These are phyloP conservation scores for Rhizopus delemar DNA, from an alignment of 371 early-diverging fungal species.

Conservation along the genomic window DNA sequence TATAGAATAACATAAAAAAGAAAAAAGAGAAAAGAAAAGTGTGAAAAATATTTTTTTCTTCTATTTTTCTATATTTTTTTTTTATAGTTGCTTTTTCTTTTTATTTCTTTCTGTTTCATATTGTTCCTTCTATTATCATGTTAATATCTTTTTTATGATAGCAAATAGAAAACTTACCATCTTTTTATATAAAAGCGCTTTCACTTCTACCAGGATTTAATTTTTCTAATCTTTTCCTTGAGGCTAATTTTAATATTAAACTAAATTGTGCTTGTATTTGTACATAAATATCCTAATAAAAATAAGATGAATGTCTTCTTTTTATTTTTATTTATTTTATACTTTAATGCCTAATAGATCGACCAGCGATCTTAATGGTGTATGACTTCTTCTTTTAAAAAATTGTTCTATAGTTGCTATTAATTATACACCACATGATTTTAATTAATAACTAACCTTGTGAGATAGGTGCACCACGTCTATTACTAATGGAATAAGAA, in stretches of 20 bases:
- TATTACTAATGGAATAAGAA: constrained; percentile 41
- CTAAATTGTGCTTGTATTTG: constrained; percentile 59
- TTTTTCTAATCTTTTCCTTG: constrained; percentile 49
- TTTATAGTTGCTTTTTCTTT: background rate
- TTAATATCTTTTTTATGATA: background rate
- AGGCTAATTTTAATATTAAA: constrained; percentile 53
- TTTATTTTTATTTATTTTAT: constrained; percentile 1
- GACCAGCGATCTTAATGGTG: constrained; percentile 51
- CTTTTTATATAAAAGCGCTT: constrained; percentile 34
- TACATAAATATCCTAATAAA: constrained; percentile 49
- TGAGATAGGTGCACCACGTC: constrained; percentile 51
- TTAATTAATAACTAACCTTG: constrained; percentile 37
- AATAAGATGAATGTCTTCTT: background rate
- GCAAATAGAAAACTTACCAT: constrained; percentile 22
- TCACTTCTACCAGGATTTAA: constrained; percentile 40
- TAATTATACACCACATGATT: too few species aligned
- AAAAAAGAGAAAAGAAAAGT: constrained; percentile 1
- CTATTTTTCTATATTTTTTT: background rate
- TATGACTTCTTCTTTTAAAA: constrained; percentile 52
- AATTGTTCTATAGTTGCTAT: constrained; percentile 40
- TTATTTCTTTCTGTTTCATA: constrained; percentile 23
- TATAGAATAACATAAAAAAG: background rate
- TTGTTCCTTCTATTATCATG: constrained; percentile 22
- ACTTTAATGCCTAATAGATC: constrained; percentile 56
- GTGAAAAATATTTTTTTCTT: background rate